Evolutionary conservation across 78 protist species (phyloP).

Genomic region (Dictyostelium firmibasis): DNA sequence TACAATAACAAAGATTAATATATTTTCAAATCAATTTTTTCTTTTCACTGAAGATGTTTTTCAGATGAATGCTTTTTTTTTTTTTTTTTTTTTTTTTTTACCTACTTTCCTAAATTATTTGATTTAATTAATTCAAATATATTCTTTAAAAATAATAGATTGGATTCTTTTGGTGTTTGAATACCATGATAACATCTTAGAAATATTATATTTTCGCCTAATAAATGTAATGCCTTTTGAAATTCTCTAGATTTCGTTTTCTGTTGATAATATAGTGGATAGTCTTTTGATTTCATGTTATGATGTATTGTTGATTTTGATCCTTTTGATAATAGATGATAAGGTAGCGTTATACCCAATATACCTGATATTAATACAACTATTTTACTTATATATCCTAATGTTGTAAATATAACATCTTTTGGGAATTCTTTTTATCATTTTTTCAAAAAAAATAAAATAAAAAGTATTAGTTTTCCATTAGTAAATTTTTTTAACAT

Average conservation of each 20-base stretch:
- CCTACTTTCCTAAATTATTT: constrained; percentile 33
- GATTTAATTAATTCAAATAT: constrained; percentile 25
- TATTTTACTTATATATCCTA: constrained; percentile 27
- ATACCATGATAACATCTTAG: constrained; percentile 34
- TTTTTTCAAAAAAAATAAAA: background rate
- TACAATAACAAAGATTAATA: no score
- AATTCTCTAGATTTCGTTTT: constrained; percentile 31
- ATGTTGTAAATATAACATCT: constrained; percentile 26
- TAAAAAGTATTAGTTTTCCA: background rate
- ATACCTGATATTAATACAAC: background rate
- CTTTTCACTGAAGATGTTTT: no score
- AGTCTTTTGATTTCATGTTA: background rate
- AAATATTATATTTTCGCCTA: constrained; percentile 45
- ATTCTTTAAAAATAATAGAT: constrained; percentile 24
- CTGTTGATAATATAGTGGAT: background rate
- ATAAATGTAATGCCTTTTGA: constrained; percentile 42
- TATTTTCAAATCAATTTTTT: no score
- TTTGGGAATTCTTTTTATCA: constrained; percentile 18
- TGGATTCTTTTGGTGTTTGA: constrained; percentile 23
- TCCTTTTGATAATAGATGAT: constrained; percentile 10
- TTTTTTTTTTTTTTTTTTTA: background rate
- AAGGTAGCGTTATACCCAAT: constrained; percentile 11
- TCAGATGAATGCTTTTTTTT: no score
- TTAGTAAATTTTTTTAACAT: background rate
- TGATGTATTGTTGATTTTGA: constrained; percentile 44